phyloP scores from a whole-genome alignment of 345 rosid species.

The Pugionium dolabratum region DNA sequence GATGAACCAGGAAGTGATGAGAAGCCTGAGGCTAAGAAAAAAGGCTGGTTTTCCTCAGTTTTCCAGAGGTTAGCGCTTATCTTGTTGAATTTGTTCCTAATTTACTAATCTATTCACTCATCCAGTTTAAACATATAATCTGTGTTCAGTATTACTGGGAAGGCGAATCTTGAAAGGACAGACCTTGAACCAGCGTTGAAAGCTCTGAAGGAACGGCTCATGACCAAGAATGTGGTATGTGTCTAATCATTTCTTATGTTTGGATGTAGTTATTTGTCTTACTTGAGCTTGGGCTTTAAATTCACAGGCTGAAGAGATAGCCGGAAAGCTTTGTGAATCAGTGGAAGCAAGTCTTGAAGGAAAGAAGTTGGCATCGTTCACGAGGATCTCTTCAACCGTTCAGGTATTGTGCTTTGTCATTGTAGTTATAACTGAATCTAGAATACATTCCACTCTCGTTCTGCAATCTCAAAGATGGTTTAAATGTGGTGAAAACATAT shows the following conservation, averaged over 20 bases:
- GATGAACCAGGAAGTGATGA: slow-evolving; percentile 59
- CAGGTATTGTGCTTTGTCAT: slow-evolving; percentile 56
- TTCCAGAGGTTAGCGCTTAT: slow-evolving; percentile 65
- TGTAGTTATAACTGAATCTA: slow-evolving; percentile 3
- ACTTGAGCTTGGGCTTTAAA: slow-evolving; percentile 5
- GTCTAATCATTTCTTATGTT: background rate
- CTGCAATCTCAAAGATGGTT: slow-evolving; percentile 13
- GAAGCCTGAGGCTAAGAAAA: slow-evolving; percentile 76
- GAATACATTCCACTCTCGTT: slow-evolving; percentile 22
- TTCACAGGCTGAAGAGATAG: slow-evolving; percentile 93
- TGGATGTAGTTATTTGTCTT: slow-evolving; percentile 3
- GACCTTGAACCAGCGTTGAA: slow-evolving; percentile 93
- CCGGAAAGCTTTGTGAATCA: slow-evolving; percentile 97
- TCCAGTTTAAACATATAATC: slow-evolving; percentile 31
- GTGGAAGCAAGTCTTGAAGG: slow-evolving; percentile 97
- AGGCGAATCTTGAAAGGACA: slow-evolving; percentile 88
- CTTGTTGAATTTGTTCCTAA: slow-evolving; percentile 7
- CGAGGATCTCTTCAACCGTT: slow-evolving; percentile 96
- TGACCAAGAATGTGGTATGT: slow-evolving; percentile 99
- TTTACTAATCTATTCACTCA: background rate
- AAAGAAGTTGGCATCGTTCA: slow-evolving; percentile 92
- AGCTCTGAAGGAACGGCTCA: slow-evolving; percentile 95
- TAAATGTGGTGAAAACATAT: slow-evolving; percentile 28
- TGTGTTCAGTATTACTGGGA: slow-evolving; percentile 85
- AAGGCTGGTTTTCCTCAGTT: slow-evolving; percentile 96